phyloP scores from a whole-genome alignment of 345 rosid genomes.

The Gynandropsis gynandra region DNA sequence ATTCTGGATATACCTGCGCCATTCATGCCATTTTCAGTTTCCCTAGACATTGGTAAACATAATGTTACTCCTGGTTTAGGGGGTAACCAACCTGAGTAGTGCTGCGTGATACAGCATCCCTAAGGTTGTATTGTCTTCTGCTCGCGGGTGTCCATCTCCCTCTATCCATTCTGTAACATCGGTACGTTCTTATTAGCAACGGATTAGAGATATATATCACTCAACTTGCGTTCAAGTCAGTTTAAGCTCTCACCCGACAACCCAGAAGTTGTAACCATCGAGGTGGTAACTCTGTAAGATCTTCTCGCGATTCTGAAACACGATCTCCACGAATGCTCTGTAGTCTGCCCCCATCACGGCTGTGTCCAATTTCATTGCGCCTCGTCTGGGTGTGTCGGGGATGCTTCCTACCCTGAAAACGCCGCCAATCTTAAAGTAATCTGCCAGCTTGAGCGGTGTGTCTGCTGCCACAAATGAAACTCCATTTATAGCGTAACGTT shows the following conservation, averaged over 20 bases:
- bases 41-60: neutral
- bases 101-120: conserved; percentile 70
- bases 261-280: conserved; percentile 76
- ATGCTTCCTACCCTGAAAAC: conserved; percentile 62
- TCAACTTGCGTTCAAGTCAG: too few species aligned
- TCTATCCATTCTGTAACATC: conserved; percentile 58
- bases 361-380: conserved; percentile 44
- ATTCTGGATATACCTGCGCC: conserved; percentile 76
- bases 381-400: conserved; percentile 34
- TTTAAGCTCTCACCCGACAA: conserved; percentile 85
- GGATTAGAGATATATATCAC: too few species aligned
- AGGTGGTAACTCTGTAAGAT: conserved; percentile 81
- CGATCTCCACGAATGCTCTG: conserved; percentile 59
- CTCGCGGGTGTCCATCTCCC: conserved; percentile 64
- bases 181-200: neutral
- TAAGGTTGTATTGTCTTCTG: conserved; percentile 63
- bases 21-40: neutral
- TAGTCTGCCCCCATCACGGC: conserved; percentile 68
- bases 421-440: conserved; percentile 65
- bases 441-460: conserved; percentile 82
- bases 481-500: conserved; percentile 71
- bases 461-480: conserved; percentile 62
- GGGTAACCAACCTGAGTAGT: conserved; percentile 39
- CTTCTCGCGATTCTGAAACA: conserved; percentile 66
- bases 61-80: neutral